Conservation (phyloP, 2,329 filamentous ascomycete species). For the Colletotrichum lindemuthianum region DNA sequence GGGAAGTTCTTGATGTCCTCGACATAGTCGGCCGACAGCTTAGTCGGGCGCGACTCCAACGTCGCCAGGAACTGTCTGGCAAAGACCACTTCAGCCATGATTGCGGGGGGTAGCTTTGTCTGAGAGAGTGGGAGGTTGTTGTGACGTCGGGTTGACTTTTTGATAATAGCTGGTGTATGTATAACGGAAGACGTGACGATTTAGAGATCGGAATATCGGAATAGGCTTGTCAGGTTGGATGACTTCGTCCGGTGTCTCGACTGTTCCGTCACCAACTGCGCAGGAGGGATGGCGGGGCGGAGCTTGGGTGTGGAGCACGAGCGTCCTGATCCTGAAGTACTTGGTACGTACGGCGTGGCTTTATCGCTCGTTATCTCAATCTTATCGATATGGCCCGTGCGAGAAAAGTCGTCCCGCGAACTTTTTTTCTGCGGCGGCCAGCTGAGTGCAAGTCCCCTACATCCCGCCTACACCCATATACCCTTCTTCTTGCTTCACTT, state of each 20-base stretch:
- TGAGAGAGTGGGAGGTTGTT: not conserved
- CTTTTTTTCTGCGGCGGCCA: slow-evolving; percentile 34
- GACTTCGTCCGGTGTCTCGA: slow-evolving; percentile 31
- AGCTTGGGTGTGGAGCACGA: slow-evolving; percentile 31
- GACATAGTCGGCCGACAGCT: slow-evolving; percentile 89
- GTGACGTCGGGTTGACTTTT: not conserved
- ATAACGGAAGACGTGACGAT: not conserved
- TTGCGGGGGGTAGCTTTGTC: slow-evolving; percentile 36
- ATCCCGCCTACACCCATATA: slow-evolving; percentile 25
- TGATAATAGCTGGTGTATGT: not conserved
- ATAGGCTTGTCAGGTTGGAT: slow-evolving; percentile 13
- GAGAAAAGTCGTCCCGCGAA: slow-evolving; percentile 46
- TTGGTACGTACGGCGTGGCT: slow-evolving; percentile 20
- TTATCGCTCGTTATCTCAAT: slow-evolving; percentile 17
- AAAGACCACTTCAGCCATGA: slow-evolving; percentile 86
- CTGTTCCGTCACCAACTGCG: slow-evolving; percentile 20
- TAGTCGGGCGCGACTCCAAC: slow-evolving; percentile 81
- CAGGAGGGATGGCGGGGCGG: slow-evolving; percentile 34
- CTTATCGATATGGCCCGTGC: slow-evolving; percentile 30
- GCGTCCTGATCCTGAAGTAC: not conserved
- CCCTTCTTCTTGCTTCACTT: slow-evolving; percentile 19
- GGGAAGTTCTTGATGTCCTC: slow-evolving; percentile 85
- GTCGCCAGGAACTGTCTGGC: slow-evolving; percentile 83
- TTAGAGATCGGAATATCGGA: slow-evolving; percentile 1
- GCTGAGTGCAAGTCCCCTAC: not conserved